Conservation (phyloP, 371 early-diverging fungal species). For the Funneliformis caledonium region DNA sequence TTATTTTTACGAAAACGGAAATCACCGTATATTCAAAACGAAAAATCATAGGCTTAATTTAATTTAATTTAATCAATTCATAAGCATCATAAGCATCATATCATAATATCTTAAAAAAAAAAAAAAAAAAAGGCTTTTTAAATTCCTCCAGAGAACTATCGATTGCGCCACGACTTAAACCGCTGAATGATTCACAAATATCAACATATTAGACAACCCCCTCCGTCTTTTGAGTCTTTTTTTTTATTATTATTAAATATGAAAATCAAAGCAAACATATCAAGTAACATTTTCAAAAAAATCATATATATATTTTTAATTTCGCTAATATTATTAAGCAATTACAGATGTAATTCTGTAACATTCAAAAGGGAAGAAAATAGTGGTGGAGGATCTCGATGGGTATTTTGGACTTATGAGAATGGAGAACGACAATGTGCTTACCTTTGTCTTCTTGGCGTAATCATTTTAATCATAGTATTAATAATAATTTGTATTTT, state of each 20-base stretch:
- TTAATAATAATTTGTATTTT: not conserved
- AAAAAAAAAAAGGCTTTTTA: no score
- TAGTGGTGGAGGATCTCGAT: not conserved
- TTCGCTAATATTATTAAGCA: not conserved
- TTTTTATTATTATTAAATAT: not conserved
- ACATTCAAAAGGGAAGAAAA: not conserved
- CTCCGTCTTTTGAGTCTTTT: no score
- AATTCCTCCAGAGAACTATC: no score
- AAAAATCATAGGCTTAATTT: no score
- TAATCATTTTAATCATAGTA: not conserved
- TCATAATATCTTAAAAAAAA: no score
- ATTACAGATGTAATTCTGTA: not conserved
- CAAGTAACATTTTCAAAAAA: not conserved
- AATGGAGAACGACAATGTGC: not conserved
- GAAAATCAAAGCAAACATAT: not conserved
- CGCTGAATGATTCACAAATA: no score
- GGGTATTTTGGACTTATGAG: slow-evolving; percentile 1
- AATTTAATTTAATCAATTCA: no score
- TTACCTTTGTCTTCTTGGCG: not conserved
- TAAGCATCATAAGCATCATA: no score
- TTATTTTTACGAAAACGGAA: no score
- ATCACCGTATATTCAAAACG: no score
- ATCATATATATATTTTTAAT: not conserved
- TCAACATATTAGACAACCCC: no score
- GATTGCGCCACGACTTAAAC: no score